These are phyloP conservation scores for Elsinoe arachidis DNA, from an alignment of 2,329 filamentous ascomycete genomes.

Conservation along the genomic window DNA sequence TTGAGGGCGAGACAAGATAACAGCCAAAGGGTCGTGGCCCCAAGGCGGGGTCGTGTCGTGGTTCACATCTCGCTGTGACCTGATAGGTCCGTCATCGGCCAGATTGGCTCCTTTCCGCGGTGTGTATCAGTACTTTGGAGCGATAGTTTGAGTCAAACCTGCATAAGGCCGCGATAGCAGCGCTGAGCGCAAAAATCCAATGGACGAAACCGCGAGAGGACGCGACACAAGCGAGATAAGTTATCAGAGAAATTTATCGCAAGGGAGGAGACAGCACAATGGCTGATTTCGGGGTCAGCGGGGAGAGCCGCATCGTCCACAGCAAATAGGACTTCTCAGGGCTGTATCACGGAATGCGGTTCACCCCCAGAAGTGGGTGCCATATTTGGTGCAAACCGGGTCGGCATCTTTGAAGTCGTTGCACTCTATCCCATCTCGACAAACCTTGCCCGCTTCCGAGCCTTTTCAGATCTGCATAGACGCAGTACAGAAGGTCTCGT, in stretches of 20 bases:
- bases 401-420: background rate
- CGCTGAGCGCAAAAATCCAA: background rate
- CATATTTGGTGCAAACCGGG: no score
- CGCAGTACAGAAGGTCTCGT: background rate
- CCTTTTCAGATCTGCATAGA: background rate
- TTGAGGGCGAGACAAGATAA: background rate
- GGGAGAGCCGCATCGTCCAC: no score
- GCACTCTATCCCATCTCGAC: background rate
- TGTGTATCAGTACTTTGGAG: background rate
- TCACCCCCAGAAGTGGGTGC: no score
- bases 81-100: slow-evolving; percentile 1
- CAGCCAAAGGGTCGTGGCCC: slow-evolving; percentile 9
- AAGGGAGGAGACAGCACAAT: no score
- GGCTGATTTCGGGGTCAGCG: no score
- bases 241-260: no score
- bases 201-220: no score
- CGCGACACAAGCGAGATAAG: no score
- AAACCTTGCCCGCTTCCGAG: background rate
- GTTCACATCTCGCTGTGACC: background rate
- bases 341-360: no score
- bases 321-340: no score
- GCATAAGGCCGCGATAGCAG: background rate
- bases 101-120: background rate
- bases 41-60: background rate
- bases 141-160: slow-evolving; percentile 4